Evolutionary conservation across 2,329 filamentous ascomycete genomes (phyloP), one percentile per base, ranked within the genome.

Genomic region (Neurospora crassa): DNA sequence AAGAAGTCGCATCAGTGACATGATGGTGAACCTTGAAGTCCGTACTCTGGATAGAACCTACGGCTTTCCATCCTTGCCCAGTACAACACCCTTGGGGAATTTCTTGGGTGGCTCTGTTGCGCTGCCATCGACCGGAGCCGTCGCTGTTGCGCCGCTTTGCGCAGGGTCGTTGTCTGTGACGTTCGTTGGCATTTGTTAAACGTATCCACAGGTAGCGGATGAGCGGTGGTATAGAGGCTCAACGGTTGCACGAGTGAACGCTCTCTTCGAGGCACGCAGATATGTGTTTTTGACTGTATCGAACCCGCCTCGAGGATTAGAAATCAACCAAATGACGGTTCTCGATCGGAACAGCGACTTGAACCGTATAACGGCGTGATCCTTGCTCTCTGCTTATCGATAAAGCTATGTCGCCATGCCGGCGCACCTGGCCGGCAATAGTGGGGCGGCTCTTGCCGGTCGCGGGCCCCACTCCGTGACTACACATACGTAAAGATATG

Each of bases 1-100:
- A 75, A 20, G 41, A 42, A 63, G 18, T 20, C 10, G 47, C 6
- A 11, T 37, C 59, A n/a, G 43, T 24, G 42, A 34, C 63, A 43
- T 24, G 63, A 37, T 68, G 7, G 34, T 40, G 11, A 20, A 24
- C 11, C 42, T 24, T 67, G 18, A 67, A 5, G 20, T 11, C 67
- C 43, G 41, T 70, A 53, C n/a, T 76, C 70, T 78, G 29, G 41
- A 41, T 34, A 8, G 14, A 68, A 82, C 91, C 84, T 82, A 95
- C 92, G 92, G 92, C 81, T 96, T 96, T 71, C 92, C 92, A 82
- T 96, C 92, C 74, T 91, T 91, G 67, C 90, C 92, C 43, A 95
- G 82, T 45, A 95, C 87, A 2, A 95, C 85, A 74, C 92, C 91
- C 77, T 91, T 92, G 18, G 91, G 88, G 40, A 91, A 81, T 77